phyloP scores from a whole-genome alignment of 2,329 filamentous ascomycete genomes.

The Fusarium subtropicale region DNA sequence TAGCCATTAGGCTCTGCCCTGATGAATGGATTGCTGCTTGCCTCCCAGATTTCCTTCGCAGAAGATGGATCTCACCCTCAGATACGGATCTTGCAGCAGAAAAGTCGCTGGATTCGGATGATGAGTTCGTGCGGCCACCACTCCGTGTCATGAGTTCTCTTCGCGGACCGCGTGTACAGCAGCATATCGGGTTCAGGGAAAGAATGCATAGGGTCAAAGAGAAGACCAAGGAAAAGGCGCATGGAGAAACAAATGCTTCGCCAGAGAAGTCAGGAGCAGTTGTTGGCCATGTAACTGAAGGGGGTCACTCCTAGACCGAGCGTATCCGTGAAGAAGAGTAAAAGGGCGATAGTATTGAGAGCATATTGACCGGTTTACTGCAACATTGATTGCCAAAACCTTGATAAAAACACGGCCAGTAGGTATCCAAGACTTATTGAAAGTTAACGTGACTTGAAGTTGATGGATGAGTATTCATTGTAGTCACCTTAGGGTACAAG shows the following conservation, averaged over 20 bases:
- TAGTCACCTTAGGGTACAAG: neutral
- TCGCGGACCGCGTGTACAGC: slow-evolving; percentile 47
- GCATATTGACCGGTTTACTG: neutral
- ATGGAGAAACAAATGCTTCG: slow-evolving; percentile 7
- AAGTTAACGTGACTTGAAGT: neutral
- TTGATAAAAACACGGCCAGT: neutral
- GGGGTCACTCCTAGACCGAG: neutral
- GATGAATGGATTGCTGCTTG: slow-evolving; percentile 62
- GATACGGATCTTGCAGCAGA: slow-evolving; percentile 23
- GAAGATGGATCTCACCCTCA: slow-evolving; percentile 44
- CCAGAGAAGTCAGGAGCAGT: slow-evolving; percentile 9
- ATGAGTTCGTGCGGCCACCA: slow-evolving; percentile 42
- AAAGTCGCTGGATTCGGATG: slow-evolving; percentile 36
- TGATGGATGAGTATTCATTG: neutral
- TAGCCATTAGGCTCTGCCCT: slow-evolving; percentile 79
- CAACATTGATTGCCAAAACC: neutral
- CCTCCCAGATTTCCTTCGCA: slow-evolving; percentile 47
- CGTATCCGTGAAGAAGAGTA: slow-evolving; percentile 11
- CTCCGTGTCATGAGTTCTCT: slow-evolving; percentile 49
- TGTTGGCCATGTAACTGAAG: slow-evolving; percentile 19
- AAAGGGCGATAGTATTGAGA: neutral
- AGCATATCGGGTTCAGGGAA: slow-evolving; percentile 49
- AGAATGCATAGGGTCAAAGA: slow-evolving; percentile 48
- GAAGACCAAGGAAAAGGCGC: slow-evolving; percentile 39
- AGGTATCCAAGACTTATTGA: neutral